These are phyloP conservation scores for Blepharisma stoltei DNA, from an alignment of 73 alveolate genomes.

Conservation along the genomic window DNA sequence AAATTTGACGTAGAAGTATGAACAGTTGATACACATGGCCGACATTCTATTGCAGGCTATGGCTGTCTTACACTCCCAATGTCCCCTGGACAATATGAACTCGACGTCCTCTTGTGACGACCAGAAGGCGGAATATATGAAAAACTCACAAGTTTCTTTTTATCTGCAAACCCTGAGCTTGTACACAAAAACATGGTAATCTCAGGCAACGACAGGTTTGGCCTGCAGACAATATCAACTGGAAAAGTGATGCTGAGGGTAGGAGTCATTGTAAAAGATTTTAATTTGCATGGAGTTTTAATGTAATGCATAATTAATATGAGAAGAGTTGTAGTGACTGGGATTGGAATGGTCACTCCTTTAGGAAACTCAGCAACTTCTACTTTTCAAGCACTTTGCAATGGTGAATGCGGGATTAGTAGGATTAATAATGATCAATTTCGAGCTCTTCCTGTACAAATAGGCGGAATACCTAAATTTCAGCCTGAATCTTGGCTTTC, in stretches of 20 bases:
- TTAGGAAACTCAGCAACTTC: constrained; percentile 47
- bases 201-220: constrained; percentile 31
- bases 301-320: constrained; percentile 1
- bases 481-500: too few relatives aligned
- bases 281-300: constrained; percentile 24
- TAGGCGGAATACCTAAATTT: too few relatives aligned
- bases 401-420: constrained; percentile 54
- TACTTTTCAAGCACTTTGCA: constrained; percentile 48
- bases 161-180: constrained; percentile 21
- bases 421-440: not conserved
- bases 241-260: not conserved
- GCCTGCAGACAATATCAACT: constrained; percentile 11
- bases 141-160: not conserved
- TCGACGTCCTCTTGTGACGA: not conserved
- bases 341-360: constrained; percentile 66
- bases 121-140: not conserved
- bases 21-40: constrained; percentile 7
- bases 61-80: constrained; percentile 11
- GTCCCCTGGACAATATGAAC: constrained; percentile 7
- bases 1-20: constrained; percentile 28
- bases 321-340: constrained; percentile 79
- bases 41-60: constrained; percentile 20
- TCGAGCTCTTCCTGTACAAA: too few relatives aligned
- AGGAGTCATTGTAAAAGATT: constrained; percentile 11
- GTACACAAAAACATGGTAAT: constrained; percentile 28